A percentile compares a stretch with the other conserved stretches of the same genome.
phyloP scores from a whole-genome alignment of 2,329 filamentous ascomycete species.

The Aspergillus novoparasiticus region DNA sequence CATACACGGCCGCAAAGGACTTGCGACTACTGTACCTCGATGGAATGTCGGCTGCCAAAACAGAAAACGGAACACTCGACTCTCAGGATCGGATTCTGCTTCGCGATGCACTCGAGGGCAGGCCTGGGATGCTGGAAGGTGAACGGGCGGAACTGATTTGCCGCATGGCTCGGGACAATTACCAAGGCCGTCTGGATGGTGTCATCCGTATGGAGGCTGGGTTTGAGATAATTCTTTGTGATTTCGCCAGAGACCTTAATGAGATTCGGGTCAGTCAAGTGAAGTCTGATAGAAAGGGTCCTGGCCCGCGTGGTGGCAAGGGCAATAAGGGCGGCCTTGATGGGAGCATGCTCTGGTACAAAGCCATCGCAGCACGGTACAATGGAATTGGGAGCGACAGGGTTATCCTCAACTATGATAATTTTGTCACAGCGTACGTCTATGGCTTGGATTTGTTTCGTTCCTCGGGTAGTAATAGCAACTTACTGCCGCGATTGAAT shows the following conservation, averaged over 20 bases:
- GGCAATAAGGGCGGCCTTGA: not conserved
- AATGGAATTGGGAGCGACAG: conserved; percentile 40
- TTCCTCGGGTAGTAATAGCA: conserved; percentile 26
- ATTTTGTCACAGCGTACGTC: conserved; percentile 52
- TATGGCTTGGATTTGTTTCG: conserved; percentile 48
- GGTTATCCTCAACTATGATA: conserved; percentile 51
- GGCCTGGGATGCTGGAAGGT: conserved; percentile 42
- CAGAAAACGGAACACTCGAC: conserved; percentile 66
- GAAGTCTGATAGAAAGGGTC: conserved; percentile 12
- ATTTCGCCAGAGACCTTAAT: conserved; percentile 54
- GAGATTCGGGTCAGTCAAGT: conserved; percentile 37
- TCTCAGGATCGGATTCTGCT: conserved; percentile 66
- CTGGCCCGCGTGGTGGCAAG: not conserved
- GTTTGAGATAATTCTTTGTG: conserved; percentile 71
- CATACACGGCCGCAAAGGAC: conserved; percentile 60
- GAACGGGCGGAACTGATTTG: conserved; percentile 61
- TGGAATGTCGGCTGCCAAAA: conserved; percentile 70
- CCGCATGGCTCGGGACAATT: conserved; percentile 52
- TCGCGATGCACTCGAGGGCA: conserved; percentile 34
- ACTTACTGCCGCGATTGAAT: conserved; percentile 43
- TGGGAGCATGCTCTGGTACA: conserved; percentile 15
- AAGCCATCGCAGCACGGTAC: conserved; percentile 34
- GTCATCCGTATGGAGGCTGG: conserved; percentile 69
- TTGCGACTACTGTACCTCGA: conserved; percentile 69
- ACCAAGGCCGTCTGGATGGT: conserved; percentile 59